phyloP scores from a whole-genome alignment of 1,284 basidiomycete genomes.

The Apiotrichum domesticum region DNA sequence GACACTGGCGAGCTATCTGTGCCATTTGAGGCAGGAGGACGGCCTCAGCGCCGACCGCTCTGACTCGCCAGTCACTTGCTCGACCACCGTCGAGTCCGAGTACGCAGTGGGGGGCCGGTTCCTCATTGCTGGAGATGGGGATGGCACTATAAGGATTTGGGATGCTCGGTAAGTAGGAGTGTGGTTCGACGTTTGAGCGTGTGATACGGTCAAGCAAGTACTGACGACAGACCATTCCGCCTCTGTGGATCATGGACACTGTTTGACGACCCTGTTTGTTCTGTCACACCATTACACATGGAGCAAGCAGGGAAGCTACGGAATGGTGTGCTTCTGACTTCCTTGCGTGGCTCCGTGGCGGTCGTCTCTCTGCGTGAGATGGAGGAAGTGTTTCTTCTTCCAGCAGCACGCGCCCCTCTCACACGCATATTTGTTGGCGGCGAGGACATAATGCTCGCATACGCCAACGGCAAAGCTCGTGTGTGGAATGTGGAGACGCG shows the following conservation, averaged over 20 bases:
- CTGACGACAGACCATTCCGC: constrained; percentile 19
- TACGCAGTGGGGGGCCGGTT: constrained; percentile 9
- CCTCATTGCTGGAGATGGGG: constrained; percentile 41
- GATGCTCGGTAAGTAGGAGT: constrained; percentile 24
- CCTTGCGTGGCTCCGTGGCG: constrained; percentile 73
- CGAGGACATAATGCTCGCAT: constrained; percentile 69
- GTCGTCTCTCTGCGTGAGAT: constrained; percentile 69
- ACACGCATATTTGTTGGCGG: constrained; percentile 60
- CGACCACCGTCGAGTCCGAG: constrained; percentile 13
- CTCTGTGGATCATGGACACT: constrained; percentile 32
- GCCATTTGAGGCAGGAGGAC: background rate
- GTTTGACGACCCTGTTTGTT: constrained; percentile 49
- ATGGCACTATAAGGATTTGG: constrained; percentile 42
- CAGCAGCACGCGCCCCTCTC: constrained; percentile 65
- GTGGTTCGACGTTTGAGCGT: background rate
- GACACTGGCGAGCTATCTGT: constrained; percentile 15
- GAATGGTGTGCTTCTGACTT: constrained; percentile 67
- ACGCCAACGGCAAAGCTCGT: constrained; percentile 68
- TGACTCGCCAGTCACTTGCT: constrained; percentile 29
- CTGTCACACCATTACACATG: constrained; percentile 22
- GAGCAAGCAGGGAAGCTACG: constrained; percentile 54
- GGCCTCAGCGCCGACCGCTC: constrained; percentile 20
- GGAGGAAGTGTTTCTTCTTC: constrained; percentile 69
- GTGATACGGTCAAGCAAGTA: background rate
- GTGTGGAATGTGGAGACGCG: constrained; percentile 81